phyloP scores from a whole-genome alignment of 192 early-diverging fungal species.

The Jimgerdemannia flammicorona region DNA sequence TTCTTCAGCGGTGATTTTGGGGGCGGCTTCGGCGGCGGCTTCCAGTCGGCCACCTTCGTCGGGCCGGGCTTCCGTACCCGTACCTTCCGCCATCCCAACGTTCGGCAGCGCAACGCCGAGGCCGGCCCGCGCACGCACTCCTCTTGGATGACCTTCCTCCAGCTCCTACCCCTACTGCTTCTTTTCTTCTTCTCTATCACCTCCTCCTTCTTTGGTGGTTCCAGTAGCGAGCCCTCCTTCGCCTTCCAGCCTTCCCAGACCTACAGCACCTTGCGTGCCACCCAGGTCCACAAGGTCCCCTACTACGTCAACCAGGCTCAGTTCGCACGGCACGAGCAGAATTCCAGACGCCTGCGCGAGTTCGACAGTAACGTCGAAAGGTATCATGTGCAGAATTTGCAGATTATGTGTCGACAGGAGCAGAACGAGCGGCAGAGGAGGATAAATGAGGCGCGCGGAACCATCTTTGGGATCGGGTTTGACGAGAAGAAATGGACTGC shows the following conservation, averaged over 20 bases:
- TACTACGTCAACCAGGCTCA: slow-evolving; percentile 77
- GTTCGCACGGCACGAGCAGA: slow-evolving; percentile 31
- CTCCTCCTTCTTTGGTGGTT: slow-evolving; percentile 51
- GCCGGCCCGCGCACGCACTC: slow-evolving; percentile 30
- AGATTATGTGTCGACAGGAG: slow-evolving; percentile 63
- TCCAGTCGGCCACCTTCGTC: slow-evolving; percentile 44
- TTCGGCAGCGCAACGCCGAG: slow-evolving; percentile 27
- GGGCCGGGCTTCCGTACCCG: slow-evolving; percentile 63
- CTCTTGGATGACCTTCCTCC: slow-evolving; percentile 50
- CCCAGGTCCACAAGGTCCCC: slow-evolving; percentile 54
- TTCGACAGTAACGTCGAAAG: slow-evolving; percentile 75
- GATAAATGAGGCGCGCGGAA: slow-evolving; percentile 60
- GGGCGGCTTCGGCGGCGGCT: slow-evolving; percentile 23
- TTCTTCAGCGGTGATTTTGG: slow-evolving; percentile 80
- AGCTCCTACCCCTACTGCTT: slow-evolving; percentile 75
- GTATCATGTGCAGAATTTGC: slow-evolving; percentile 62
- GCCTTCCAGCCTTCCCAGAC: slow-evolving; percentile 50
- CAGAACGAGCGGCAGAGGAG: slow-evolving; percentile 47
- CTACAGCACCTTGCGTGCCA: slow-evolving; percentile 51
- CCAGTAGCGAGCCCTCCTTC: slow-evolving; percentile 52
- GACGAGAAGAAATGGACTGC: slow-evolving; percentile 61
- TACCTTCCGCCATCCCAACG: slow-evolving; percentile 20
- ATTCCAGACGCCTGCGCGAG: slow-evolving; percentile 46
- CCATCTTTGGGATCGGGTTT: slow-evolving; percentile 51
- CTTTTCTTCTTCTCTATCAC: slow-evolving; percentile 73